Evolutionary conservation across 139 green algal genomes (phyloP), one percentile per base, ranked within the genome.

Genomic region (Asterochloris erici): DNA sequence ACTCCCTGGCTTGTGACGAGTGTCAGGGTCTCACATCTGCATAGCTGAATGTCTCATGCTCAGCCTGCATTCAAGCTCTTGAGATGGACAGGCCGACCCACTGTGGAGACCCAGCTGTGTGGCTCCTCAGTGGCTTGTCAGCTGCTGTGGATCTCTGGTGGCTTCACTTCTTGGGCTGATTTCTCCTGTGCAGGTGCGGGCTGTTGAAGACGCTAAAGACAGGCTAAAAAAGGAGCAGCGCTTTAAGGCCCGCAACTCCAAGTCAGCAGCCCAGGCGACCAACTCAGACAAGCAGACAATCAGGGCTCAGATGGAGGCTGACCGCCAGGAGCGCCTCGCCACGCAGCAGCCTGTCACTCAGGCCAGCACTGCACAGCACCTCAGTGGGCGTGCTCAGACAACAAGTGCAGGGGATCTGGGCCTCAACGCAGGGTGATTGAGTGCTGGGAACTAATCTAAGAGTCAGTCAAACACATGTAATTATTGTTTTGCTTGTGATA

Each of bases 141-240:
- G 14, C 17, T 64, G 74, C 14, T 13, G 26, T 63, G 38, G 14
- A 9, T 47, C 12, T n/a, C 19, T 19, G 24, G 9, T 74, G 0
- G n/a, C 77, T 19, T 6, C 2, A 17, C 11, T 77, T 47, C 16
- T 60, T 16, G 14, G 14, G 21, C 16, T 61, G 12, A 71, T 38
- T 68, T 27, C 10, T n/a, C 1, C 26, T 27, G 24, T 68, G 21
- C 83, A 89, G 83, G 86, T 87, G 79, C 83, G 83, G 38, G 21
- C 77, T 21, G 85, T 91, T 78, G 86, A 89, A 29, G 87, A 91
- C 60, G 82, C 87, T 6, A 84, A 84, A 77, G 75, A 89, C 38
- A 64, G 75, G 28, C 76, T 84, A 17, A 88, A 85, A 38, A 90
- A 89, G 81, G 26, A 68, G 60, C 16, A 63, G 13, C 60, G 54